Percentiles rank a stretch among this genome's conserved stretches.
These are phyloP conservation scores for Candida methanosorbosa DNA, from an alignment of 805 yeast genomes.

Conservation along the genomic window DNA sequence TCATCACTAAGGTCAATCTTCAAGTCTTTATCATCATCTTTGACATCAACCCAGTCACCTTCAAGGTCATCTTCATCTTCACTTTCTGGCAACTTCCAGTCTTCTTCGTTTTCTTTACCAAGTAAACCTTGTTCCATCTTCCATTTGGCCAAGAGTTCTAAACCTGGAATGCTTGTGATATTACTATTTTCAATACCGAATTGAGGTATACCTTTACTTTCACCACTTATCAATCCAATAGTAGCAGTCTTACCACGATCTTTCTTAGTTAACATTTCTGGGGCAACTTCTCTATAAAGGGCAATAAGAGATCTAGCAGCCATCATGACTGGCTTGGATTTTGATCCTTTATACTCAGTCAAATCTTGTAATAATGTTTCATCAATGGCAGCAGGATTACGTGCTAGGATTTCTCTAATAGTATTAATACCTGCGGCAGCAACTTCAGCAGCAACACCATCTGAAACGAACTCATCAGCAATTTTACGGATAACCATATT, in stretches of 20 bases:
- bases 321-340: slow-evolving; percentile 87
- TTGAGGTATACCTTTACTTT: slow-evolving; percentile 43
- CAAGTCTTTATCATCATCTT: slow-evolving; percentile 65
- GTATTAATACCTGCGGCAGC: slow-evolving; percentile 98
- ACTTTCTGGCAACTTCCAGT: slow-evolving; percentile 56
- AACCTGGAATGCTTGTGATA: slow-evolving; percentile 77
- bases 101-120: slow-evolving; percentile 48
- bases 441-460: slow-evolving; percentile 96
- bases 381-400: slow-evolving; percentile 94
- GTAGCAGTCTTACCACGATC: slow-evolving; percentile 93
- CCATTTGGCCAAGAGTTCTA: slow-evolving; percentile 88
- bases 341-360: slow-evolving; percentile 84
- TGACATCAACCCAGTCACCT: slow-evolving; percentile 89
- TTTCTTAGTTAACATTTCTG: slow-evolving; percentile 83
- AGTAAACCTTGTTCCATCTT: slow-evolving; percentile 47
- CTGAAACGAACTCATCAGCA: slow-evolving; percentile 96
- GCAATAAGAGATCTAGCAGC: slow-evolving; percentile 87
- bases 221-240: slow-evolving; percentile 64
- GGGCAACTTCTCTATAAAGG: slow-evolving; percentile 89
- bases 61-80: slow-evolving; percentile 53
- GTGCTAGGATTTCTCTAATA: slow-evolving; percentile 82
- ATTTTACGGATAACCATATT: slow-evolving; percentile 76
- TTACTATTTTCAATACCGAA: slow-evolving; percentile 67
- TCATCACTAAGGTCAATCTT: slow-evolving; percentile 44
- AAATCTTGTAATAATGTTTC: slow-evolving; percentile 82